Conservation (phyloP, 495 filamentous ascomycete genomes). For the Podospora appendiculata region DNA sequence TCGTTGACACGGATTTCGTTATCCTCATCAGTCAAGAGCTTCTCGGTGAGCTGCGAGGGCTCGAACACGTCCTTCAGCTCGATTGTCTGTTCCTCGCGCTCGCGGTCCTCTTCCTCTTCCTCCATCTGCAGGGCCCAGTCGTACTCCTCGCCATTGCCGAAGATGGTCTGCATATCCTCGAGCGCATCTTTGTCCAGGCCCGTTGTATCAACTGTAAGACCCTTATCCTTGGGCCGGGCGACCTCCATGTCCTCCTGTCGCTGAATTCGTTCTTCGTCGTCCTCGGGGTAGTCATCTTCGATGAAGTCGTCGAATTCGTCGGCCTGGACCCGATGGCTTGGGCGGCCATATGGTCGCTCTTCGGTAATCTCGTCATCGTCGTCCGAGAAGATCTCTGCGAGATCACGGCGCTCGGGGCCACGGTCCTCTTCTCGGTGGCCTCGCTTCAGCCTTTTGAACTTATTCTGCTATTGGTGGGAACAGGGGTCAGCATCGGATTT, state of each 20-base stretch:
- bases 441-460: conserved; percentile 92
- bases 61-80: conserved; percentile 97
- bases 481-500: background rate
- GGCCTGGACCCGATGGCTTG: conserved; percentile 45
- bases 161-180: conserved; percentile 91
- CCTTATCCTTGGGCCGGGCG: conserved; percentile 58
- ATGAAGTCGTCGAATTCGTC: conserved; percentile 98
- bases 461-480: conserved; percentile 45
- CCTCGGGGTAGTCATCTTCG: conserved; percentile 87
- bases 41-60: conserved; percentile 85
- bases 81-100: conserved; percentile 59
- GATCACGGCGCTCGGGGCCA: conserved; percentile 57
- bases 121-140: conserved; percentile 85
- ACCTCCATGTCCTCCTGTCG: conserved; percentile 84
- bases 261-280: conserved; percentile 67
- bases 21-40: conserved; percentile 91
- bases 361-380: conserved; percentile 76
- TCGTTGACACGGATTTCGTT: conserved; percentile 80
- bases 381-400: conserved; percentile 90
- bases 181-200: conserved; percentile 86
- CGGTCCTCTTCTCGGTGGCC: conserved; percentile 65
- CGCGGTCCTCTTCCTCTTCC: conserved; percentile 65
- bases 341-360: conserved; percentile 41
- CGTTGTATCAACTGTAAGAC: conserved; percentile 57
- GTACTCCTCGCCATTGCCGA: conserved; percentile 91